phyloP scores from a whole-genome alignment of 1,139 yeast species.

The Geotrichum candidum region DNA sequence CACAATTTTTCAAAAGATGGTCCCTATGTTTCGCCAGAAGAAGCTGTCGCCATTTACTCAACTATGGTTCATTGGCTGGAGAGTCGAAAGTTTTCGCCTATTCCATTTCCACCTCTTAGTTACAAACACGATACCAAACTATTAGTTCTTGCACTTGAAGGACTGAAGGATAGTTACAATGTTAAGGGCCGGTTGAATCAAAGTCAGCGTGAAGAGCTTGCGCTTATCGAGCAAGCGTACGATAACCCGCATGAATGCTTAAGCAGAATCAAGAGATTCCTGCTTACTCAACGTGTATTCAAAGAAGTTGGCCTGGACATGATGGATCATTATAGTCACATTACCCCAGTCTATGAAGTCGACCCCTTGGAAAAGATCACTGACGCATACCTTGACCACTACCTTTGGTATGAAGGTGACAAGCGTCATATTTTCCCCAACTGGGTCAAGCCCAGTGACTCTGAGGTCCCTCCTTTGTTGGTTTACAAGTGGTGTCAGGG shows the following conservation, averaged over 20 bases:
- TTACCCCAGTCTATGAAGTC: slow-evolving; percentile 78
- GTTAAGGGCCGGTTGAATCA: slow-evolving; percentile 84
- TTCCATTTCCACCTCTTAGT: slow-evolving; percentile 88
- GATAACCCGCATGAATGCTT: slow-evolving; percentile 94
- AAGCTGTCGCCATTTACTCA: slow-evolving; percentile 80
- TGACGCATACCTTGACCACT: slow-evolving; percentile 93
- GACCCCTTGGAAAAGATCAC: slow-evolving; percentile 94
- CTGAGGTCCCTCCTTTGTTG: slow-evolving; percentile 85
- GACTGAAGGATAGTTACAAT: slow-evolving; percentile 72
- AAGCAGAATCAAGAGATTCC: slow-evolving; percentile 71
- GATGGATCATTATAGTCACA: slow-evolving; percentile 85
- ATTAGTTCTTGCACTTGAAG: slow-evolving; percentile 81
- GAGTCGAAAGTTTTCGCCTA: slow-evolving; percentile 72
- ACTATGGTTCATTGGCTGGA: slow-evolving; percentile 95
- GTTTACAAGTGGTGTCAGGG: slow-evolving; percentile 96
- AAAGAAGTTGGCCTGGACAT: slow-evolving; percentile 83
- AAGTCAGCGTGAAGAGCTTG: slow-evolving; percentile 84
- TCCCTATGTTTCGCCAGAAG: slow-evolving; percentile 78
- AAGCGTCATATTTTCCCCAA: slow-evolving; percentile 83
- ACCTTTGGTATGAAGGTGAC: slow-evolving; percentile 93
- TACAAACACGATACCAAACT: slow-evolving; percentile 92
- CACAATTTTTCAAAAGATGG: slow-evolving; percentile 75
- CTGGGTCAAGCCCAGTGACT: slow-evolving; percentile 94
- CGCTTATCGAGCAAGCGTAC: slow-evolving; percentile 90
- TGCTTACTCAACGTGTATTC: slow-evolving; percentile 85